Evolutionary conservation across 768 basidiomycete genomes (phyloP).

Genomic region (Trametes maxima): DNA sequence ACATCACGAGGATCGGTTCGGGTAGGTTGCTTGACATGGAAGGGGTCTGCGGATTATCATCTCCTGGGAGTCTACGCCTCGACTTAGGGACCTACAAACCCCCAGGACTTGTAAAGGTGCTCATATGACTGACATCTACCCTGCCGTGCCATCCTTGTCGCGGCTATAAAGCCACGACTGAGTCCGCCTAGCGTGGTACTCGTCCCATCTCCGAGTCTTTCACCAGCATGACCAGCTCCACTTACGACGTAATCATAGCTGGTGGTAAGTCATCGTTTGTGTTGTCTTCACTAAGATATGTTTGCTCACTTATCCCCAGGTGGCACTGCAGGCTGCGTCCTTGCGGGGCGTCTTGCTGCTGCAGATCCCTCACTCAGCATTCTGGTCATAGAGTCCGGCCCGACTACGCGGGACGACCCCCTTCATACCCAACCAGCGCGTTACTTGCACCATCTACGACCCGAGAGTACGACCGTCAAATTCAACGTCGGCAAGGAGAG

Average conservation of each 20-base stretch:
- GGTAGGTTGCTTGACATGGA: too few relatives aligned
- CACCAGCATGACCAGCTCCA: not conserved
- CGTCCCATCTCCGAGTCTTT: too few relatives aligned
- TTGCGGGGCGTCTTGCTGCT: slow-evolving; percentile 53
- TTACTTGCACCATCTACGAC: slow-evolving; percentile 44
- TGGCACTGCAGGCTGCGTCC: slow-evolving; percentile 57
- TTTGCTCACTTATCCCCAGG: slow-evolving; percentile 23
- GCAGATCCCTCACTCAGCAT: slow-evolving; percentile 57
- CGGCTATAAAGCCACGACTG: too few relatives aligned
- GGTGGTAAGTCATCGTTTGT: not conserved
- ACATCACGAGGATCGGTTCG: too few relatives aligned
- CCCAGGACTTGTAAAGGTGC: too few relatives aligned
- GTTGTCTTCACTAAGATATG: too few relatives aligned
- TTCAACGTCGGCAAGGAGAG: slow-evolving; percentile 43
- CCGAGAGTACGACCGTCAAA: slow-evolving; percentile 44
- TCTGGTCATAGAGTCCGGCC: slow-evolving; percentile 61
- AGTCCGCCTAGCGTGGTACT: too few relatives aligned
- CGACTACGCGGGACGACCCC: slow-evolving; percentile 47
- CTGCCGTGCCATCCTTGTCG: too few relatives aligned
- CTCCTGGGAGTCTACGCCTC: too few relatives aligned
- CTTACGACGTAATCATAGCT: not conserved
- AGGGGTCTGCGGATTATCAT: too few relatives aligned
- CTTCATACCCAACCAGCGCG: slow-evolving; percentile 55
- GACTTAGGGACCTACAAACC: too few relatives aligned
- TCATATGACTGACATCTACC: too few relatives aligned